Evolutionary conservation across 208 protist genomes (phyloP).

Genomic region (Plasmodiophora brassicae): DNA sequence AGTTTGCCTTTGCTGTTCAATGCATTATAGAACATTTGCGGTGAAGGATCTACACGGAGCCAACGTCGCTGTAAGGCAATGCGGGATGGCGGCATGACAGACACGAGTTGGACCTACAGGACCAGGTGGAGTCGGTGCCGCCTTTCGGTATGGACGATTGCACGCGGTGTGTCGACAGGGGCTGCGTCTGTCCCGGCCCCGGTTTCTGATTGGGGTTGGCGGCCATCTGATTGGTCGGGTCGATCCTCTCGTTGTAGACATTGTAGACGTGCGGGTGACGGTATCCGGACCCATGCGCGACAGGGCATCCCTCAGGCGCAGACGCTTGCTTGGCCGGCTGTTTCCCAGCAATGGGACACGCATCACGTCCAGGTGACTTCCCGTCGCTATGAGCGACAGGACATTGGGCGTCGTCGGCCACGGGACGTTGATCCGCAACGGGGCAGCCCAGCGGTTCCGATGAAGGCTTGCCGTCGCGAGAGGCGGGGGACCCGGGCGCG

Average conservation of each 20-base stretch:
- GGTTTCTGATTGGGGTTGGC: conserved; percentile 38
- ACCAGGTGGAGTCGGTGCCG: background rate
- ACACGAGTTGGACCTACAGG: background rate
- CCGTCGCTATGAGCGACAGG: too few relatives aligned
- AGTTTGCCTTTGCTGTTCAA: conserved; percentile 56
- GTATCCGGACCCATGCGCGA: background rate
- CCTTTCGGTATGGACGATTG: conserved; percentile 33
- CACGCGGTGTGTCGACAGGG: conserved; percentile 34
- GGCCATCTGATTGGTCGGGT: conserved; percentile 36
- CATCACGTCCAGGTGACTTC: too few relatives aligned
- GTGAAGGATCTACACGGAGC: conserved; percentile 56
- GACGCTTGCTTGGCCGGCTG: too few relatives aligned
- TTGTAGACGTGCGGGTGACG: background rate
- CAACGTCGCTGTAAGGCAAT: too few relatives aligned
- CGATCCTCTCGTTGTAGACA: conserved; percentile 5
- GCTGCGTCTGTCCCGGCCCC: conserved; percentile 22
- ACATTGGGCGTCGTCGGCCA: too few relatives aligned
- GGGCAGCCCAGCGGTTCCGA: too few relatives aligned
- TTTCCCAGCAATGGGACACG: too few relatives aligned
- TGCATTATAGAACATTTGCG: conserved; percentile 63
- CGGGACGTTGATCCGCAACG: too few relatives aligned
- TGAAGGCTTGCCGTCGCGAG: too few relatives aligned
- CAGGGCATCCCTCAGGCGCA: too few relatives aligned
- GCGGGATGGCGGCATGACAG: too few relatives aligned
- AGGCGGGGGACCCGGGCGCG: too few relatives aligned